These are phyloP conservation scores for Ganoderma meredithae DNA, from an alignment of 1,284 basidiomycete species.

Conservation along the genomic window DNA sequence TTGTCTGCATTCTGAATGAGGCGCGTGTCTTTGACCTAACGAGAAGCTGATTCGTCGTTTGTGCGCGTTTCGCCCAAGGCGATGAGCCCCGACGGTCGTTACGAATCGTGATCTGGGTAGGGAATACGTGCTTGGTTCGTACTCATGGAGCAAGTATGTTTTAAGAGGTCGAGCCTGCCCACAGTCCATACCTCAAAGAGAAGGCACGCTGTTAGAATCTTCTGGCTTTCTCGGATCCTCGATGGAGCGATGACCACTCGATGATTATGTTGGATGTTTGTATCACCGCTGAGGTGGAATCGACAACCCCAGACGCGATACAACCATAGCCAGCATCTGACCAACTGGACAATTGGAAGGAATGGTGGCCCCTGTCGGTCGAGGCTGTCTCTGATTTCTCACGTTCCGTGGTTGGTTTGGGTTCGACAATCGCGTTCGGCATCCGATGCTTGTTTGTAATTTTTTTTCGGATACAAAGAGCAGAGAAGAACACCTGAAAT, in stretches of 20 bases:
- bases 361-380: neutral
- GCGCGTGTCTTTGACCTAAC: neutral
- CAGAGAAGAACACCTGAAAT: neutral
- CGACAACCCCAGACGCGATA: neutral
- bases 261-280: neutral
- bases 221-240: neutral
- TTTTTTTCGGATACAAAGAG: neutral
- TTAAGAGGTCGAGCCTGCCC: neutral
- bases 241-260: neutral
- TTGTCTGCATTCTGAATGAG: conserved; percentile 6
- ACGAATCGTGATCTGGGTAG: conserved; percentile 6
- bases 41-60: neutral
- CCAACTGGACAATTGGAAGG: neutral
- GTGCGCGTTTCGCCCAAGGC: conserved; percentile 7
- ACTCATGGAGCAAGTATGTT: neutral
- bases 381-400: neutral
- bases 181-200: neutral
- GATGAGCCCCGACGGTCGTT: conserved; percentile 11
- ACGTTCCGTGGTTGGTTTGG: neutral
- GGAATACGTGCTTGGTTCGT: neutral
- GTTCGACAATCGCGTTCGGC: neutral
- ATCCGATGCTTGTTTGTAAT: neutral
- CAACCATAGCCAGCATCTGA: neutral
- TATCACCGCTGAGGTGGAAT: neutral
- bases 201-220: neutral